Conservation (phyloP, 2,329 filamentous ascomycete species). For the Scedosporium apiospermum region DNA sequence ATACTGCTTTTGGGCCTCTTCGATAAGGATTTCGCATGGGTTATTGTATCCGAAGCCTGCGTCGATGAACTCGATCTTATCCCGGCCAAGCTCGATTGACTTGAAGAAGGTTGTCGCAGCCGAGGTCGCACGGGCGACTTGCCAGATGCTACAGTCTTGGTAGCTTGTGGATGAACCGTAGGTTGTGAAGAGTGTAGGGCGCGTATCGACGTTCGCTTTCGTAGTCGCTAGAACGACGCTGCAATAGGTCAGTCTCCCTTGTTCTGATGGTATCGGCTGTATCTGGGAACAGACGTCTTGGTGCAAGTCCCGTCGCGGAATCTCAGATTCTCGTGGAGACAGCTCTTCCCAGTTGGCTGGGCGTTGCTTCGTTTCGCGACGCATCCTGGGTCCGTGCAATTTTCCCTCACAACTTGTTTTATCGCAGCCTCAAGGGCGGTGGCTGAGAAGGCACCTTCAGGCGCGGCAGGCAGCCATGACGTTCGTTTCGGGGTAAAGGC, state of each 20-base stretch:
- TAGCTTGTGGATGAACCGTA: constrained; percentile 14
- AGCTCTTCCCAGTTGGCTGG: constrained; percentile 8
- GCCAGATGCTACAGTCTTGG: constrained; percentile 17
- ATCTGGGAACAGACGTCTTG: constrained; percentile 13
- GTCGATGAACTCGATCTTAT: constrained; percentile 19
- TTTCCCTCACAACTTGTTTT: constrained; percentile 10
- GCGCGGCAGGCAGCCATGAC: constrained; percentile 8
- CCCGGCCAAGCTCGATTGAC: constrained; percentile 17
- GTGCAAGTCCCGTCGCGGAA: constrained; percentile 15
- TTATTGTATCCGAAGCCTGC: constrained; percentile 21
- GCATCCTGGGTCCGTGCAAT: constrained; percentile 10
- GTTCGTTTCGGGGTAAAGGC: constrained; percentile 8
- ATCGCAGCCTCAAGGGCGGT: constrained; percentile 16
- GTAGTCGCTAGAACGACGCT: constrained; percentile 19
- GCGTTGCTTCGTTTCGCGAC: neutral
- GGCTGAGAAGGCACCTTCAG: constrained; percentile 15
- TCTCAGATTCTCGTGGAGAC: constrained; percentile 13
- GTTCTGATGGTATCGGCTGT: neutral
- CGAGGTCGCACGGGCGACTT: constrained; percentile 19
- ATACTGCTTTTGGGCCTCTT: constrained; percentile 16
- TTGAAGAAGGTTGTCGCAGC: constrained; percentile 21
- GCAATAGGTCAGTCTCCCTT: neutral
- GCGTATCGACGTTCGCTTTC: constrained; percentile 15
- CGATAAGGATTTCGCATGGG: constrained; percentile 19
- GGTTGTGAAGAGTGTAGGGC: constrained; percentile 15